phyloP scores from a whole-genome alignment of 768 basidiomycete genomes.

The Galerina marginata region DNA sequence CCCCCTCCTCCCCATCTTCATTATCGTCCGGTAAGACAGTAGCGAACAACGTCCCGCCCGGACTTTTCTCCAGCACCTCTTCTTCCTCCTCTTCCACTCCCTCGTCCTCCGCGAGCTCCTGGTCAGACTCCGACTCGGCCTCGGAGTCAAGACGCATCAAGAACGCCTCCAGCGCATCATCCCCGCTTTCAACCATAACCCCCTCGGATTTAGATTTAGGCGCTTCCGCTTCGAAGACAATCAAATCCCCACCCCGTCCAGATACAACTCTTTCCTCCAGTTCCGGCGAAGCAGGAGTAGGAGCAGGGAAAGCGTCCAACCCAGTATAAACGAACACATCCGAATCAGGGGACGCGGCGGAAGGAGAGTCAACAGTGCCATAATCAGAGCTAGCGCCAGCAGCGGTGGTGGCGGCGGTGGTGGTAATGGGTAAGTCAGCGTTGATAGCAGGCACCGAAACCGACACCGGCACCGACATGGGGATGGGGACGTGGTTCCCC shows the following conservation, averaged over 20 bases:
- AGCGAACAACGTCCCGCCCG: constrained; percentile 14
- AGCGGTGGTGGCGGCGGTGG: too few species aligned
- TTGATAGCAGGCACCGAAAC: neutral
- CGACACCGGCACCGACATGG: neutral
- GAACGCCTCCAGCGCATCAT: neutral
- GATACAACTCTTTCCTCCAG: too few species aligned
- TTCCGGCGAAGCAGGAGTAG: neutral
- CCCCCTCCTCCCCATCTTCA: constrained; percentile 7
- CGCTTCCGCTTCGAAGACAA: neutral
- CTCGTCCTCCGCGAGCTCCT: too few species aligned
- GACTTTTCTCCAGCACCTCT: constrained; percentile 20
- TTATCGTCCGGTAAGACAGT: constrained; percentile 15
- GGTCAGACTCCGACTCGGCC: neutral
- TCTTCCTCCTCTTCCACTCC: too few species aligned
- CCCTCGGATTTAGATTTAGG: too few species aligned
- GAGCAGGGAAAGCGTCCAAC: neutral
- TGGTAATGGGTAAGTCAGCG: neutral
- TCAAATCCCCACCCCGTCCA: too few species aligned
- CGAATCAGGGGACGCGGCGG: constrained; percentile 4
- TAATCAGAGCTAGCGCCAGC: neutral
- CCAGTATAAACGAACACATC: constrained; percentile 15
- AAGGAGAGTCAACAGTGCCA: neutral
- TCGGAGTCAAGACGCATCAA: neutral
- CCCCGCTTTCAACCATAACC: neutral
- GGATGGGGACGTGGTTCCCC: constrained; percentile 5